Base-by-base conservation (phyloP, 768 basidiomycete genomes). In the Termitomyces sp. region DNA sequence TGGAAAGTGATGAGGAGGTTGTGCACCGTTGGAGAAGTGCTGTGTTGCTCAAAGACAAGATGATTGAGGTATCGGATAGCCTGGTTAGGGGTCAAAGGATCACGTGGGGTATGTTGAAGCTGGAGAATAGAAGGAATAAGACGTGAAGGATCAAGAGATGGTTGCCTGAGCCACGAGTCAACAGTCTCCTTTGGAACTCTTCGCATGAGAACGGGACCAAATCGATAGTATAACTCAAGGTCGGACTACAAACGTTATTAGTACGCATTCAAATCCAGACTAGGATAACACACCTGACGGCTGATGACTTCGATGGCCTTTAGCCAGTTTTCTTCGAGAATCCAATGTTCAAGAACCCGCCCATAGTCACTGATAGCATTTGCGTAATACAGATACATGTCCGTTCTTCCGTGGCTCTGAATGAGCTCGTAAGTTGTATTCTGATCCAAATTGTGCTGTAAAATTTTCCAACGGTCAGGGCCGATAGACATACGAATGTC, bases 1-100 rank as follows among this genome's bases (percentile, higher is more conserved):
- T 90, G 82, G 68, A 98, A 86, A 0, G 93, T 95, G 67, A 98
- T 82, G 52, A 98, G 81, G 46, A 98, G 85, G 68, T 98, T 99
- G 74, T 98, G 93, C 34, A 98, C 84, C 6, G 89, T 95, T 3
- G 92, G 79, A 44, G 90, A 92, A 0, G 85, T 89, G 62, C 86
- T 89, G 32, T 83, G 77, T 65, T 87, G 86, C 55, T 92, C 84
- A 68, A 95, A 92, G 42, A 98, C 81, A 57, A 90, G 80, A 63
- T 92, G 82, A 60, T 86, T 86, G 31, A 99, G 86, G 69, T 93
- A 99, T 37, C 93, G 86, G 50, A 95, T 86, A 19, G 90, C 92
- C 62, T 98, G 92, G 63, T 95, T 90, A 1, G 89, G 83, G 5
- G 84, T 81, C 52, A 89, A 68, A 3, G 89, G 86, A 63, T 92